Conservation (phyloP, 768 basidiomycete genomes). For the Lactarius evosmus region DNA sequence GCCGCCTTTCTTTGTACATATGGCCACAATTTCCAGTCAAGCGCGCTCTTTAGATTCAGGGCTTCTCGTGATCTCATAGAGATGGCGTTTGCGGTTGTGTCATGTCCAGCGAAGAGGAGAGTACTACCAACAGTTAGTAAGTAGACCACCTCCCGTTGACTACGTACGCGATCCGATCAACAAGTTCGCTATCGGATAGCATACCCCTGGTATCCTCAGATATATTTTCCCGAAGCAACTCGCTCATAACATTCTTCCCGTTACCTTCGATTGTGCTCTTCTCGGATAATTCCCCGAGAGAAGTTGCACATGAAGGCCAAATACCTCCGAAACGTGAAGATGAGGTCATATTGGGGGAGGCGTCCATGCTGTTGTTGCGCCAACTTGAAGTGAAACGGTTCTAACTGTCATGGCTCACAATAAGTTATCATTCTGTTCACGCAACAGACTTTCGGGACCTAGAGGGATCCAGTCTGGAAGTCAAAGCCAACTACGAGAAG, state of each 20-base stretch:
- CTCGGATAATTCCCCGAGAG: slow-evolving; percentile 15
- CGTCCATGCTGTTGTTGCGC: not conserved
- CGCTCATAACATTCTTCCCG: slow-evolving; percentile 29
- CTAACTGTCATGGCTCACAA: slow-evolving; percentile 25
- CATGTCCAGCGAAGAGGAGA: slow-evolving; percentile 1
- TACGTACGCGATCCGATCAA: slow-evolving; percentile 25
- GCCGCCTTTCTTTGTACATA: slow-evolving; percentile 6
- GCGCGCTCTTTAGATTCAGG: slow-evolving; percentile 9
- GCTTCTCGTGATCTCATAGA: slow-evolving; percentile 7
- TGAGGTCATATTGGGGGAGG: not conserved
- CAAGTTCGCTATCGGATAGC: slow-evolving; percentile 25
- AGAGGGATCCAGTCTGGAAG: slow-evolving; percentile 29
- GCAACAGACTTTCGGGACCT: slow-evolving; percentile 28
- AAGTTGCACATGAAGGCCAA: slow-evolving; percentile 14
- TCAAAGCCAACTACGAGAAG: slow-evolving; percentile 28
- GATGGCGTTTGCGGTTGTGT: not conserved
- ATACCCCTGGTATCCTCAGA: slow-evolving; percentile 21
- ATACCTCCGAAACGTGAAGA: slow-evolving; percentile 23
- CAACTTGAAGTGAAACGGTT: not conserved
- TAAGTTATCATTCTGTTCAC: slow-evolving; percentile 29
- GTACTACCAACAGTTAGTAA: not conserved
- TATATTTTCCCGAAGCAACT: slow-evolving; percentile 28
- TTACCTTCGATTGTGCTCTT: slow-evolving; percentile 16
- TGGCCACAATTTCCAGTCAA: slow-evolving; percentile 14
- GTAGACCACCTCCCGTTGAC: not conserved